Evolutionary conservation across 345 rosid genomes (phyloP), one percentile per base, ranked within the genome.

Genomic region (Noccaea caerulescens): DNA sequence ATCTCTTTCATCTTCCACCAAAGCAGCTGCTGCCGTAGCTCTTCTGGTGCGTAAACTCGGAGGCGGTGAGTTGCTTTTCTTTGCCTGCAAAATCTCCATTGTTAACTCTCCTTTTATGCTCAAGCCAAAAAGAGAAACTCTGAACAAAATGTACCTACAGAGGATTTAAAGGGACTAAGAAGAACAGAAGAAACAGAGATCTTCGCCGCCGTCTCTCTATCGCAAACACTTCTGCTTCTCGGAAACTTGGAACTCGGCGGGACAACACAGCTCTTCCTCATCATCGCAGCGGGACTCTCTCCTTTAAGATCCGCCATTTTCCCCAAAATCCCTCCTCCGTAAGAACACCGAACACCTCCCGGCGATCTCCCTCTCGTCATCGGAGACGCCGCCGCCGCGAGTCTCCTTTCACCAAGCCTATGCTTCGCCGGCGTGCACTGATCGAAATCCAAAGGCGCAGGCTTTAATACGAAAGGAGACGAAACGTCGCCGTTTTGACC

Each of bases 381-480:
- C 8, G 97, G 93, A 12, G 93, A 90, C 63, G 77, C 84, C 44
- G 79, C 58, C 63, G 77, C 84, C 18, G 16, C 33, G 12, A 72
- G 62, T 80, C 85, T 86, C 42, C 49, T 36, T 8, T 46, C 51
- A 1, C 62, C 73, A 8, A 49, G 14, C 57, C 86, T 58, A 67
- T 77, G 82, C 72, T 84, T 91, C 76, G 79, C 88, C 10, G 99
- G 99, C 8, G 98, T 76, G 42, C 96, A 89, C 75, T 84, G 90
- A 71, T 89, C 91, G 41, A 91, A 91, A 82, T 91, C 93, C 84
- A 91, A 77, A 36, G 97, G 91, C 58, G 83, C 82, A 16, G 92
- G 92, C 83, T 93, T 91, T 68, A 89, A 74, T 5, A 82, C 84
- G 72, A 84, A 49, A 0, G 97, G 97, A 77, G 98, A 87, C 23